A percentile compares a stretch with the other conserved stretches of the same genome.
Evolutionary conservation across 1,284 basidiomycete genomes (phyloP).

Genomic region (Ganoderma sinense): DNA sequence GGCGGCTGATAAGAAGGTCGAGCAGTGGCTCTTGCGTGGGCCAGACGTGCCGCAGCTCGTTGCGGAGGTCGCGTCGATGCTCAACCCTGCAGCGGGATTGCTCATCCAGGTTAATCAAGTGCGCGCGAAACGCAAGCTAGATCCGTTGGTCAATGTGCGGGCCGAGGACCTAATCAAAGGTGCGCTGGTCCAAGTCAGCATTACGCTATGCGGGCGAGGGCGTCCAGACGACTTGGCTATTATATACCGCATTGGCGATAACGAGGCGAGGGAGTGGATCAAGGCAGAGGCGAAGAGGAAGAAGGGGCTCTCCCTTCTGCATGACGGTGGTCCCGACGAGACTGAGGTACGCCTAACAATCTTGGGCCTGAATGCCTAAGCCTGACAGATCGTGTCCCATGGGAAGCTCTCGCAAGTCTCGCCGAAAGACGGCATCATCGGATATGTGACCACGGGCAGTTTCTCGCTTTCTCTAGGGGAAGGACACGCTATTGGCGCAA

Average conservation of each 20-base stretch:
- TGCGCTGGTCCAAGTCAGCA: constrained; percentile 70
- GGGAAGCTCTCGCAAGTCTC: constrained; percentile 54
- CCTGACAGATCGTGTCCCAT: constrained; percentile 5
- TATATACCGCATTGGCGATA: constrained; percentile 68
- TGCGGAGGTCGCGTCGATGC: constrained; percentile 47
- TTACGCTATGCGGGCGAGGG: constrained; percentile 72
- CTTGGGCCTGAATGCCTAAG: background rate
- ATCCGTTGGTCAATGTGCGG: constrained; percentile 45
- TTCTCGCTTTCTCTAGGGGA: constrained; percentile 79
- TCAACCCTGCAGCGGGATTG: constrained; percentile 53
- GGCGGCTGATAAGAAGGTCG: constrained; percentile 23
- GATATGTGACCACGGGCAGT: constrained; percentile 83
- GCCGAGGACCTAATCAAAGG: constrained; percentile 56
- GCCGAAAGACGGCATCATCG: constrained; percentile 62
- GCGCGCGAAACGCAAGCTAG: constrained; percentile 60
- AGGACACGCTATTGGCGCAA: constrained; percentile 77
- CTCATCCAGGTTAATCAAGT: constrained; percentile 64
- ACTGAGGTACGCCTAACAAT: constrained; percentile 44
- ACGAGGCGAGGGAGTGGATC: constrained; percentile 55
- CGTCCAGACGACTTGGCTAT: constrained; percentile 76
- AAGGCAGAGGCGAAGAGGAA: constrained; percentile 42
- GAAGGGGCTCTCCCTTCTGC: constrained; percentile 23
- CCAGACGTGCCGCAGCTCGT: constrained; percentile 54
- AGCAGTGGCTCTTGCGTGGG: constrained; percentile 76
- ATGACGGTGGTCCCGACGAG: constrained; percentile 44